phyloP scores from a whole-genome alignment of 495 filamentous ascomycete genomes.

The Neurospora intermedia region DNA sequence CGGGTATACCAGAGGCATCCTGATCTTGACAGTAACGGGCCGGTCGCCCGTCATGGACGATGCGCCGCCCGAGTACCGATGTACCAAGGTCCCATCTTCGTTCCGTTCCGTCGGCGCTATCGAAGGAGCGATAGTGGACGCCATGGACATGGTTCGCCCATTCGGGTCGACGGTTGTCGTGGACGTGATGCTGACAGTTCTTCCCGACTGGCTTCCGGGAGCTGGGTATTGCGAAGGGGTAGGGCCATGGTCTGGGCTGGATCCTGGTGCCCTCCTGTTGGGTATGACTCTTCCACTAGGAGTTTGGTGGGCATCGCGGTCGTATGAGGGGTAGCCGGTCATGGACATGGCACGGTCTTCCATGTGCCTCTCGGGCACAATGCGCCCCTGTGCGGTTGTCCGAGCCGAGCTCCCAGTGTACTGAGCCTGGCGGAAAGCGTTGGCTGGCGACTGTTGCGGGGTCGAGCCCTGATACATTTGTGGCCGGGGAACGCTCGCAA shows the following conservation, averaged over 20 bases:
- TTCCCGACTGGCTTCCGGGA: conserved; percentile 32
- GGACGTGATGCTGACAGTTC: conserved; percentile 44
- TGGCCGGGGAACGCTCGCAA: conserved; percentile 62
- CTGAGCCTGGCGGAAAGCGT: conserved; percentile 63
- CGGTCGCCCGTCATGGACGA: conserved; percentile 39
- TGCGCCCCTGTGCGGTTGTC: conserved; percentile 80
- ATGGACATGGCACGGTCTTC: conserved; percentile 95
- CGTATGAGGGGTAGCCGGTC: conserved; percentile 64
- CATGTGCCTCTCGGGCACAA: conserved; percentile 74
- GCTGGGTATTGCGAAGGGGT: conserved; percentile 11
- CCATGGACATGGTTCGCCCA: conserved; percentile 73
- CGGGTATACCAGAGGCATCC: conserved; percentile 79
- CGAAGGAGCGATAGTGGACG: conserved; percentile 47
- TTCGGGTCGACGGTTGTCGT: conserved; percentile 27
- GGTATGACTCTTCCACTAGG: conserved; percentile 87
- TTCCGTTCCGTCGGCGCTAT: conserved; percentile 19
- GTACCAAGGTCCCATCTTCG: conserved; percentile 32
- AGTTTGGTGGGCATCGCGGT: conserved; percentile 73
- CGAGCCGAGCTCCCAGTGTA: conserved; percentile 52
- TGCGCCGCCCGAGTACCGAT: conserved; percentile 30
- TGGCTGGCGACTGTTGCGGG: conserved; percentile 55
- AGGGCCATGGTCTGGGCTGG: conserved; percentile 9
- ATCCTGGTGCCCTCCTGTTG: conserved; percentile 37
- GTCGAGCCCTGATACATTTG: conserved; percentile 54
- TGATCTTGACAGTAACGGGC: conserved; percentile 40